Evolutionary conservation across 2,329 filamentous ascomycete genomes (phyloP).

Genomic region (Aspergillus glaucus): DNA sequence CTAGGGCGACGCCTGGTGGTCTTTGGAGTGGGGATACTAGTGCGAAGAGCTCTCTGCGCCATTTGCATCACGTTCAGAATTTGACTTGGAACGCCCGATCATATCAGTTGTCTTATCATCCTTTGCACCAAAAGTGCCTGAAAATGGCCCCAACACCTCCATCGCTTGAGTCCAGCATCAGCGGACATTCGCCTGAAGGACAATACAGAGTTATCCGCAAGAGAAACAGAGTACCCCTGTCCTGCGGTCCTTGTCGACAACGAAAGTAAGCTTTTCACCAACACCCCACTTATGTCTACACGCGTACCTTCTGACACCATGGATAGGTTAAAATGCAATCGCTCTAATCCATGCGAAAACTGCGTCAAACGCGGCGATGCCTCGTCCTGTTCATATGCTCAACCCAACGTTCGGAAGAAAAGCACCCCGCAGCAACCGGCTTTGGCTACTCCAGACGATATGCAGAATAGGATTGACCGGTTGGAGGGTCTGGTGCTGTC

Average conservation of each 20-base stretch:
- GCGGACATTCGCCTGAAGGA: constrained; percentile 72
- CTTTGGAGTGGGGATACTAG: background rate
- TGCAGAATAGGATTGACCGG: constrained; percentile 97
- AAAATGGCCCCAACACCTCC: constrained; percentile 38
- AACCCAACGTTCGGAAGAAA: constrained; percentile 64
- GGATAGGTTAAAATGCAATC: constrained; percentile 78
- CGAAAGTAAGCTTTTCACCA: constrained; percentile 62
- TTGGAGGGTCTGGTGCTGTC: constrained; percentile 87
- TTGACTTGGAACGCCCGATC: background rate
- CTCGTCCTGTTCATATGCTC: constrained; percentile 76
- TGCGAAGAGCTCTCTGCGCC: background rate
- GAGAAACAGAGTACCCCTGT: constrained; percentile 84
- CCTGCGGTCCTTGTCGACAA: constrained; percentile 83
- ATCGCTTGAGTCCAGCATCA: constrained; percentile 63
- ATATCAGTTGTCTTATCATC: background rate
- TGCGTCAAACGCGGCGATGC: constrained; percentile 83
- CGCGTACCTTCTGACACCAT: constrained; percentile 2
- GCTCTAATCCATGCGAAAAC: constrained; percentile 85
- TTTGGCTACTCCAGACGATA: constrained; percentile 73
- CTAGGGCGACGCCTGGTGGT: background rate
- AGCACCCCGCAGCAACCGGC: constrained; percentile 48
- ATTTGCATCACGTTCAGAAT: background rate
- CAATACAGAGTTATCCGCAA: constrained; percentile 85
- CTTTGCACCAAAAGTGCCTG: background rate
- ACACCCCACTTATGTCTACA: constrained; percentile 6